phyloP scores from a whole-genome alignment of 345 rosid genomes.

The Boechera divaricarpa region DNA sequence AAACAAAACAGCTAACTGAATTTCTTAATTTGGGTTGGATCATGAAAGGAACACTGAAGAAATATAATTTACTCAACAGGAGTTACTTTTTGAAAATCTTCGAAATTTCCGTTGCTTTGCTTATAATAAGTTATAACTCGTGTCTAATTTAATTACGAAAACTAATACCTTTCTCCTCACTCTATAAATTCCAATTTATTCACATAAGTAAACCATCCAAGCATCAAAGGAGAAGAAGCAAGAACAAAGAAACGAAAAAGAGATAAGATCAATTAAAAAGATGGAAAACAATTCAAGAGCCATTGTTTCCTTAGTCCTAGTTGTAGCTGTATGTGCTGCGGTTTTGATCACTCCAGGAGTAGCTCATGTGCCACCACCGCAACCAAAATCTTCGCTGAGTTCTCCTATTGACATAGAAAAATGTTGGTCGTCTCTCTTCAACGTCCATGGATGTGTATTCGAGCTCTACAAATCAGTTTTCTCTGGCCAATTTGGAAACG shows the following conservation, averaged over 20 bases:
- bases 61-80: not conserved
- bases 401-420: too few species aligned
- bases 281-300: constrained; percentile 18
- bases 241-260: not conserved
- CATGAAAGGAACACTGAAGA: not conserved
- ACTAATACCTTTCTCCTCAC: not conserved
- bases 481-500: too few species aligned
- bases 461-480: too few species aligned
- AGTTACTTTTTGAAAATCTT: not conserved
- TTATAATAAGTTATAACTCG: not conserved
- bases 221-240: constrained; percentile 11
- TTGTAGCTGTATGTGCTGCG: too few species aligned
- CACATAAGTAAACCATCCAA: constrained; percentile 17
- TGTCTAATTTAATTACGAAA: constrained; percentile 9
- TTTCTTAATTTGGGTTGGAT: not conserved
- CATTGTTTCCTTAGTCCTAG: not conserved
- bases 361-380: too few species aligned
- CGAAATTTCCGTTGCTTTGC: not conserved
- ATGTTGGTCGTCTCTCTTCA: too few species aligned
- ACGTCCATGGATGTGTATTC: too few species aligned
- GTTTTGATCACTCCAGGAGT: too few species aligned
- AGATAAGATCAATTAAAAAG: not conserved
- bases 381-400: too few species aligned
- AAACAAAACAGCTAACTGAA: not conserved
- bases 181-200: not conserved